Conservation (phyloP, 179 eudicot species). For the Silene coronaria region DNA sequence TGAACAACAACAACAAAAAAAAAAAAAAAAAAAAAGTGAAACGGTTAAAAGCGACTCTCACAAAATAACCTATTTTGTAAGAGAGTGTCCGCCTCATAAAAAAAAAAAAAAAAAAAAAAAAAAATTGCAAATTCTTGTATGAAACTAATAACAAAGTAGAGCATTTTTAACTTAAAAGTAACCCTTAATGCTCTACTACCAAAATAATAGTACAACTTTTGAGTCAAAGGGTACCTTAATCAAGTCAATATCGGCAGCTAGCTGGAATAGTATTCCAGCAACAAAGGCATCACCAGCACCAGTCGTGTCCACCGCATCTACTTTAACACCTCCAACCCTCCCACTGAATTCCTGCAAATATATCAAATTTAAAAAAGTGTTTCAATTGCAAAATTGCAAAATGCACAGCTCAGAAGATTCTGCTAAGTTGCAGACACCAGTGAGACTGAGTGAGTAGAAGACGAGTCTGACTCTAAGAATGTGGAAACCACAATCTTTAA, state of each 20-base stretch:
- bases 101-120: no score
- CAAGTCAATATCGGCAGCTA: slow-evolving; percentile 62
- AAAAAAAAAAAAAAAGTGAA: no score
- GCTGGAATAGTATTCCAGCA: slow-evolving; percentile 69
- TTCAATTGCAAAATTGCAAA: no score
- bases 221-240: slow-evolving; percentile 48
- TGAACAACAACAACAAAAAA: no score
- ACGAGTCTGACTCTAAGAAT: no score
- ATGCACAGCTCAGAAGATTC: background rate
- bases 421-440: background rate
- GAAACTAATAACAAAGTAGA: background rate
- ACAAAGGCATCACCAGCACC: slow-evolving; percentile 99
- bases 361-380: background rate
- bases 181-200: background rate
- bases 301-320: slow-evolving; percentile 78
- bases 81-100: background rate
- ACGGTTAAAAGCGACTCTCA: background rate
- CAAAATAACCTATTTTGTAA: no score
- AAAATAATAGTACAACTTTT: background rate
- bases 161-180: background rate
- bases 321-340: slow-evolving; percentile 65
- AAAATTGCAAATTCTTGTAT: background rate
- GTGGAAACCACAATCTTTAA: no score
- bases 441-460: no score
- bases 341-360: slow-evolving; percentile 74